These are phyloP conservation scores for Aspergillus bridgeri DNA, from an alignment of 495 filamentous ascomycete genomes.

Conservation along the genomic window DNA sequence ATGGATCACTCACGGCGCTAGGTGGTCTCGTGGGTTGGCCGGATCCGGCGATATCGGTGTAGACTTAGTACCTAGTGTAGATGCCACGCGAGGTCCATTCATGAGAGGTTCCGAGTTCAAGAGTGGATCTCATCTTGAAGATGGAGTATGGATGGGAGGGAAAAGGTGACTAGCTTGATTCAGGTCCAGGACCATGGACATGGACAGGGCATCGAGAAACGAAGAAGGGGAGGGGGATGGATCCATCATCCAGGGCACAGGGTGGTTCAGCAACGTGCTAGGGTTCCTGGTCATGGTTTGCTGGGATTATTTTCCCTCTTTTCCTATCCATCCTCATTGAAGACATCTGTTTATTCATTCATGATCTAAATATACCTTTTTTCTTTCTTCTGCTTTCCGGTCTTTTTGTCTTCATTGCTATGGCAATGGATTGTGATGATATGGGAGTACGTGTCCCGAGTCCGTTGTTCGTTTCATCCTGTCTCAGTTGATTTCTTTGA, in stretches of 20 bases:
- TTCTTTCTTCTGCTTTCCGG: no score
- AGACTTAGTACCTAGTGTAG: background rate
- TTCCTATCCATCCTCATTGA: background rate
- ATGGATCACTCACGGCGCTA: no score
- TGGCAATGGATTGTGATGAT: background rate
- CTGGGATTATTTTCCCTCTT: background rate
- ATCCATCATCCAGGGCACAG: no score
- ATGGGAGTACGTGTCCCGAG: background rate
- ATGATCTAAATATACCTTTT: background rate
- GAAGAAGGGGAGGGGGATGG: no score
- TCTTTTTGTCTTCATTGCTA: background rate
- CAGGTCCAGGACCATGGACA: background rate
- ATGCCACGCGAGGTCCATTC: background rate
- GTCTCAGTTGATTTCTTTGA: background rate
- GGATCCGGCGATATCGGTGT: background rate
- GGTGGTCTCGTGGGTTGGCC: background rate
- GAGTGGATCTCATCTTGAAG: background rate
- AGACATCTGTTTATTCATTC: no score
- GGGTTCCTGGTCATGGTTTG: background rate
- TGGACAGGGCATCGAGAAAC: background rate
- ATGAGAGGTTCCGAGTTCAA: background rate
- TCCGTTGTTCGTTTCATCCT: background rate
- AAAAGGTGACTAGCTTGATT: background rate
- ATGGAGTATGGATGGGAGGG: background rate
- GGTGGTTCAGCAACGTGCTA: background rate